A percentile compares a stretch with the other conserved stretches of the same genome.
Conservation (phyloP, 805 yeast species). For the Starmerella powellii region DNA sequence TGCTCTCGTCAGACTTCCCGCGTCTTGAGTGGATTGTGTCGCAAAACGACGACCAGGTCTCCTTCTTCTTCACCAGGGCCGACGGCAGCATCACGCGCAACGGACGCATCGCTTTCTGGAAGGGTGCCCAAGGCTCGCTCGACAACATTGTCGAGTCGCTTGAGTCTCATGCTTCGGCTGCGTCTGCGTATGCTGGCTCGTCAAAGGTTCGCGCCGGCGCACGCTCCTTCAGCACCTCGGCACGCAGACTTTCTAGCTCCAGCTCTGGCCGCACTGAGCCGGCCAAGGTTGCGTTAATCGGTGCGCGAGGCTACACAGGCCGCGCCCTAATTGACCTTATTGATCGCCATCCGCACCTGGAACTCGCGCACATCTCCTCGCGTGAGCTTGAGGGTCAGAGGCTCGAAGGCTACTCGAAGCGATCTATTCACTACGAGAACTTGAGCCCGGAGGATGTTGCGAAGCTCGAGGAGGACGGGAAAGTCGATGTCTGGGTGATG, state of each 20-base stretch:
- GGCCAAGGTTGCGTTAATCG: constrained; percentile 81
- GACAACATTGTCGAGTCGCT: constrained; percentile 29
- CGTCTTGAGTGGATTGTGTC: constrained; percentile 77
- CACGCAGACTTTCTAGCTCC: background rate
- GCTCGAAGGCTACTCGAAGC: constrained; percentile 76
- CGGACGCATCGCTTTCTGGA: constrained; percentile 90
- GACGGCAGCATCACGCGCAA: constrained; percentile 87
- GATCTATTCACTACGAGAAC: constrained; percentile 68
- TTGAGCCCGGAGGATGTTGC: constrained; percentile 78
- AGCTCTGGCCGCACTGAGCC: constrained; percentile 36
- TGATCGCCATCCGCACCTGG: constrained; percentile 76
- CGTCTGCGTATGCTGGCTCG: background rate
- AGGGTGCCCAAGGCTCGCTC: constrained; percentile 61
- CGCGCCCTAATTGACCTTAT: constrained; percentile 81
- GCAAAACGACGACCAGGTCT: constrained; percentile 79
- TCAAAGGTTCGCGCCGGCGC: constrained; percentile 34
- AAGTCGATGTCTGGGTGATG: constrained; percentile 97
- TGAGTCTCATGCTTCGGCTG: background rate
- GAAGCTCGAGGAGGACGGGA: constrained; percentile 58
- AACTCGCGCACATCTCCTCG: constrained; percentile 85
- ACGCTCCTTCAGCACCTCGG: constrained; percentile 37
- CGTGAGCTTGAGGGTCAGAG: constrained; percentile 85
- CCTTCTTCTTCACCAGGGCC: constrained; percentile 85
- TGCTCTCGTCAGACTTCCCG: constrained; percentile 61
- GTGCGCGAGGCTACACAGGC: constrained; percentile 97